These are phyloP conservation scores for Paecilomyces dactylethromorphus DNA, from an alignment of 2,329 filamentous ascomycete species.

Conservation along the genomic window DNA sequence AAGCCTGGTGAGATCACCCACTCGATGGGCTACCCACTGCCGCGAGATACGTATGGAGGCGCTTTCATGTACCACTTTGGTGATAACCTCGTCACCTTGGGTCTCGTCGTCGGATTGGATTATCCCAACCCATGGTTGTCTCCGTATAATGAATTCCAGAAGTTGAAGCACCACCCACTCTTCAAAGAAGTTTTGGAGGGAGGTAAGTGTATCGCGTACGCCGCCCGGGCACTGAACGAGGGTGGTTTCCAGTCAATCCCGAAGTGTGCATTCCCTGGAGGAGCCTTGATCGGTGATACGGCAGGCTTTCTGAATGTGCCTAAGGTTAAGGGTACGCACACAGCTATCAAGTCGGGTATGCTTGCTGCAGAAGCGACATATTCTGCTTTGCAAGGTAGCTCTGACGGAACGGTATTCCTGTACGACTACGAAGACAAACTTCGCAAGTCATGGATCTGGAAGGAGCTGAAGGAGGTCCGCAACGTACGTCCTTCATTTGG, in stretches of 20 bases:
- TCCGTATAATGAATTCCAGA: conserved; percentile 94
- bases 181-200: conserved; percentile 84
- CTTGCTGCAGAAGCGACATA: conserved; percentile 87
- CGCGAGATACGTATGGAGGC: conserved; percentile 85
- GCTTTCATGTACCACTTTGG: conserved; percentile 99
- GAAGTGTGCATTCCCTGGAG: conserved; percentile 92
- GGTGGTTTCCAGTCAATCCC: conserved; percentile 97
- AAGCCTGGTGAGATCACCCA: conserved; percentile 78
- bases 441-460: conserved; percentile 82
- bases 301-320: conserved; percentile 96
- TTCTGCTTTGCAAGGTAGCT: conserved; percentile 57
- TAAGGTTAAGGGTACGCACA: conserved; percentile 98
- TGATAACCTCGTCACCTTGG: conserved; percentile 89
- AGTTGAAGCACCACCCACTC: conserved; percentile 95
- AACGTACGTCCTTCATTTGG: conserved; percentile 98
- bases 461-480: conserved; percentile 86
- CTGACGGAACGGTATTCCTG: conserved; percentile 72
- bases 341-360: conserved; percentile 96
- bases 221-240: conserved; percentile 82
- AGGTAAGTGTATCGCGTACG: conserved; percentile 96
- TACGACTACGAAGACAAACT: conserved; percentile 91
- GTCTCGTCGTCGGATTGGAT: conserved; percentile 86
- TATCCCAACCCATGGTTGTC: conserved; percentile 96
- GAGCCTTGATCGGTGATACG: conserved; percentile 90
- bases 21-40: conserved; percentile 86